Percentiles rank a stretch among this genome's conserved stretches.
These are phyloP conservation scores for Backusella mclennaniae DNA, from an alignment of 192 early-diverging fungal species.

Conservation along the genomic window DNA sequence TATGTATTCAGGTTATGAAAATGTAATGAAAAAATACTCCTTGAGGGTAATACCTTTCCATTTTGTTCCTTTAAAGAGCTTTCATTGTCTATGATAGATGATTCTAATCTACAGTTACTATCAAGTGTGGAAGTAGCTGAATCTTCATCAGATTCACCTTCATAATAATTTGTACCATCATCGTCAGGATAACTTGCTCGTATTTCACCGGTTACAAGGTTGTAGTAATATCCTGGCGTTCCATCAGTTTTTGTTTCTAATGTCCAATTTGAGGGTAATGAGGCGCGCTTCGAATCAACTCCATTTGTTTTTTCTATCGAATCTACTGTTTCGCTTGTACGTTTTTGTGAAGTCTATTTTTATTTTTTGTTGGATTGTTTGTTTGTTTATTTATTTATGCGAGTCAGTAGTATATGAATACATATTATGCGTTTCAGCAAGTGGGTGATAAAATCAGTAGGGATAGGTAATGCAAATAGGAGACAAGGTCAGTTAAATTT, in stretches of 20 bases:
- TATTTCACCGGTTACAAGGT: conserved; percentile 31
- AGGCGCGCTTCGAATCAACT: background rate
- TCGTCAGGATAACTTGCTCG: conserved; percentile 21
- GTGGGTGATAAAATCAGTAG: background rate
- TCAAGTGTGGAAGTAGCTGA: conserved; percentile 6
- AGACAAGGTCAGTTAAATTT: background rate
- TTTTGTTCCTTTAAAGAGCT: background rate
- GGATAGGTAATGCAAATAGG: background rate
- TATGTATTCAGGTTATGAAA: background rate
- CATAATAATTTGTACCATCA: conserved; percentile 5
- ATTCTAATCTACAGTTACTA: conserved; percentile 9
- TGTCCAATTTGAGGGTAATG: conserved; percentile 18
- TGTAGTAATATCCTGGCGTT: conserved; percentile 31
- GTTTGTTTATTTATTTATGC: background rate
- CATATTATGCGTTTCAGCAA: background rate
- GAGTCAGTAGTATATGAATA: background rate
- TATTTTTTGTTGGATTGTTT: background rate
- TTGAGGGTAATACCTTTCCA: background rate
- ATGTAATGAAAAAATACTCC: background rate
- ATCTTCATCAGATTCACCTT: conserved; percentile 14
- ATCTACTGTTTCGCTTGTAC: background rate
- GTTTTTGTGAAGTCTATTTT: background rate
- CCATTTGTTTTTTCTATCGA: background rate
- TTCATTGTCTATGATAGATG: background rate
- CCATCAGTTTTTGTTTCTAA: conserved; percentile 28